phyloP scores from a whole-genome alignment of 176 grass and related monocot species.

The Coix lacrymajobi region DNA sequence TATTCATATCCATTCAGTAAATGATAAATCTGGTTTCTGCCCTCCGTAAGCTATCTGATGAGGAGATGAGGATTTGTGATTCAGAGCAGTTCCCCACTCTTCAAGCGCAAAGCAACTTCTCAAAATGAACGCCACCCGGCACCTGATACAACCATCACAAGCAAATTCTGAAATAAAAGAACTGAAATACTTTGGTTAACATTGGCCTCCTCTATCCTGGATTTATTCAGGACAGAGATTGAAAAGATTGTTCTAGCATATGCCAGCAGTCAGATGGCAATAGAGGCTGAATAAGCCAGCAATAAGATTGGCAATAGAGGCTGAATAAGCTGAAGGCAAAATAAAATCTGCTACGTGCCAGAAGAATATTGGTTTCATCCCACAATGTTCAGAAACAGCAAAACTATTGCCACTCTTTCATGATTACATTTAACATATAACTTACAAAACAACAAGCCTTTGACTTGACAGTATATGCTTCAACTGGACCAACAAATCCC shows the following conservation, averaged over 20 bases:
- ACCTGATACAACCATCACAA: neutral
- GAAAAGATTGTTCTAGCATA: neutral
- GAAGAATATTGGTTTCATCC: neutral
- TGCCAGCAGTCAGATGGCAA: neutral
- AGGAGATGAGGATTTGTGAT: neutral
- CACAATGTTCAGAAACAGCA: neutral
- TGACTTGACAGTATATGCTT: slow-evolving; percentile 5
- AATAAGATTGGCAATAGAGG: too few species aligned
- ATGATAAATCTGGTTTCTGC: neutral
- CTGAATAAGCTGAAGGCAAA: neutral
- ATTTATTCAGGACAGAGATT: neutral
- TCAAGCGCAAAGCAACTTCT: neutral
- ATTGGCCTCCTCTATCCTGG: neutral
- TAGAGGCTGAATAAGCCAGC: too few species aligned
- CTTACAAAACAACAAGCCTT: neutral
- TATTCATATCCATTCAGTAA: neutral
- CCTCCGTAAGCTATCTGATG: neutral
- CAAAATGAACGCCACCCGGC: neutral
- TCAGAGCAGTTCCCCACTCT: too few species aligned
- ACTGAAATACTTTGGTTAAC: neutral
- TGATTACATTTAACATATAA: neutral
- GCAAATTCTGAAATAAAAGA: neutral
- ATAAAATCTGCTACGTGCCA: neutral
- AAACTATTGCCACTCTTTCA: neutral
- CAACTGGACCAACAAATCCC: neutral